These are phyloP conservation scores for Solanum tarapatanum DNA, from an alignment of 257 asterid species.

Conservation along the genomic window DNA sequence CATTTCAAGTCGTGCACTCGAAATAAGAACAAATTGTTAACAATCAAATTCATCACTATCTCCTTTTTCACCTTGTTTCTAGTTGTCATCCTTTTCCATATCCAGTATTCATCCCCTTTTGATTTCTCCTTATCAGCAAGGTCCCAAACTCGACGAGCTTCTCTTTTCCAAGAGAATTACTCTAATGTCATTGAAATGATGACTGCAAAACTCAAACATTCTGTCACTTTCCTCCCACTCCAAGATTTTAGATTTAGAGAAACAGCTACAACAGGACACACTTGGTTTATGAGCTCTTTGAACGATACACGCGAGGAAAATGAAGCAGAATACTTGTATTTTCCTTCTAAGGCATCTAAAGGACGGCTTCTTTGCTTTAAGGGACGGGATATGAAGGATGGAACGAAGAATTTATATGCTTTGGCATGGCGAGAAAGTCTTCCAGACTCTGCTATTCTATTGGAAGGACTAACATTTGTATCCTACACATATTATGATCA, in stretches of 20 bases:
- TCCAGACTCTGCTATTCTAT: constrained; percentile 16
- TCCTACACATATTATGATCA: constrained; percentile 21
- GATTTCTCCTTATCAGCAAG: not conserved
- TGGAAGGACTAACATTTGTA: constrained; percentile 26
- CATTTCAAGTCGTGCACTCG: not conserved
- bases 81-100: constrained; percentile 1
- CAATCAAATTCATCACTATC: not conserved
- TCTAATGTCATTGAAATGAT: not conserved
- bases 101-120: not conserved
- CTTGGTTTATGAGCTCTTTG: constrained; percentile 34
- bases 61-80: not conserved
- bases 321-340: constrained; percentile 17
- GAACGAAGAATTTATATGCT: constrained; percentile 21
- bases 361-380: constrained; percentile 20
- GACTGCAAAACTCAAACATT: constrained; percentile 8
- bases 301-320: constrained; percentile 12
- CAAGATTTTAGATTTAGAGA: constrained; percentile 16
- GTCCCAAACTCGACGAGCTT: not conserved
- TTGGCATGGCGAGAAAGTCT: constrained; percentile 25
- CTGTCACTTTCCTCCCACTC: constrained; percentile 22
- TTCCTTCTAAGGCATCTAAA: constrained; percentile 19
- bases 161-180: not conserved
- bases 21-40: not conserved
- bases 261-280: constrained; percentile 10
- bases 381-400: constrained; percentile 16